phyloP scores from a whole-genome alignment of 176 grass and related monocot genomes.

The Otatea glauca region DNA sequence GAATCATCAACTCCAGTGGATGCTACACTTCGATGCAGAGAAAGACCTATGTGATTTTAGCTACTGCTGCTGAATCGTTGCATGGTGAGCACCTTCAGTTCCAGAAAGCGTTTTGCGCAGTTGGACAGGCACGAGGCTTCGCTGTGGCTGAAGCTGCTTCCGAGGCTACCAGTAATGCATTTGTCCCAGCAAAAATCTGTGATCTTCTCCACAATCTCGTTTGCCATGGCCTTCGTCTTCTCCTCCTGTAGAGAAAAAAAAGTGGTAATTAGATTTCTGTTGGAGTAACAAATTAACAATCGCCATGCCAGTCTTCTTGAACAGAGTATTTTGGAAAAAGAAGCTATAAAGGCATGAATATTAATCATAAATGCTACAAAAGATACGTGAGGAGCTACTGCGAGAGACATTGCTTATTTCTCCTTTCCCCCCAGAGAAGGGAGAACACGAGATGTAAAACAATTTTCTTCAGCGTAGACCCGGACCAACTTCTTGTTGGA shows the following conservation, averaged over 20 bases:
- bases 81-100: constrained; percentile 69
- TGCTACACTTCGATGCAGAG: neutral
- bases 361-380: neutral
- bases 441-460: neutral
- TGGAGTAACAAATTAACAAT: constrained; percentile 15
- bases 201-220: constrained; percentile 74
- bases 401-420: neutral
- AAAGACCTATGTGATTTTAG: constrained; percentile 9
- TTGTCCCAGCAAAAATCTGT: constrained; percentile 84
- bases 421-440: neutral
- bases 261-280: constrained; percentile 4
- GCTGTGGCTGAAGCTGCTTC: constrained; percentile 73
- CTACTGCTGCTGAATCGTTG: constrained; percentile 14
- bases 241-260: constrained; percentile 58
- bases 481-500: no score
- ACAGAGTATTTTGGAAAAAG: neutral
- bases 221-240: constrained; percentile 64
- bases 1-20: neutral
- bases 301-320: neutral
- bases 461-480: neutral
- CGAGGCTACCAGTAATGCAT: constrained; percentile 70
- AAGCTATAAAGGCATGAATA: neutral
- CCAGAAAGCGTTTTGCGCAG: constrained; percentile 71
- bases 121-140: constrained; percentile 66
- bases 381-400: neutral